Conservation (phyloP, 1,284 basidiomycete genomes). For the Rhodotorula mucilaginosa region DNA sequence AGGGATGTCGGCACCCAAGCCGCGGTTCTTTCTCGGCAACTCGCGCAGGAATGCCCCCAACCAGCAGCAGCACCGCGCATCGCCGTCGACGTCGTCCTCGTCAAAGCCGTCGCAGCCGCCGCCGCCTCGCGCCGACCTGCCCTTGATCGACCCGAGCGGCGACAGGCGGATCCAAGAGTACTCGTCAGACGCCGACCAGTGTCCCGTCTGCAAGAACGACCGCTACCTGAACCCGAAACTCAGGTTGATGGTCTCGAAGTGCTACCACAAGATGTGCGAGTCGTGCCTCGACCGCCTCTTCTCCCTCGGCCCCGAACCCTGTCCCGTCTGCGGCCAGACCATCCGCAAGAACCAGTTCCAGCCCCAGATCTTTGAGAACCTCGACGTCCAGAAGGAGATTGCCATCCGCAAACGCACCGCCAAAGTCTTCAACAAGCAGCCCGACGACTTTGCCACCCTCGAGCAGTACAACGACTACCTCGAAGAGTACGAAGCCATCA, state of each 20-base stretch:
- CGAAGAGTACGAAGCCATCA: slow-evolving; percentile 92
- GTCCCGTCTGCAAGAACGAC: slow-evolving; percentile 96
- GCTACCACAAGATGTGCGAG: slow-evolving; percentile 98
- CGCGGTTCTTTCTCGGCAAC: slow-evolving; percentile 37
- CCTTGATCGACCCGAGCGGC: slow-evolving; percentile 12
- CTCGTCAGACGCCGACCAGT: slow-evolving; percentile 68
- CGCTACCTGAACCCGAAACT: slow-evolving; percentile 92
- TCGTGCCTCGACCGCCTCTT: slow-evolving; percentile 96
- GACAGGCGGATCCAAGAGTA: slow-evolving; percentile 21
- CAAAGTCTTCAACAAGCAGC: slow-evolving; percentile 89
- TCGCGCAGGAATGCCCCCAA: background rate
- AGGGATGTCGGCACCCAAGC: slow-evolving; percentile 15
- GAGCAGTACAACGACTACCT: slow-evolving; percentile 93
- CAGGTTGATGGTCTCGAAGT: slow-evolving; percentile 79
- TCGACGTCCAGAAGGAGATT: slow-evolving; percentile 95
- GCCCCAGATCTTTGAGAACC: slow-evolving; percentile 95
- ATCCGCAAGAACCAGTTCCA: slow-evolving; percentile 90
- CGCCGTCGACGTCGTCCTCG: background rate
- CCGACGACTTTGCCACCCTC: slow-evolving; percentile 81
- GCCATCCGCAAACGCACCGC: slow-evolving; percentile 79
- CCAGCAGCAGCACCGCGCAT: background rate
- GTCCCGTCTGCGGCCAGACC: slow-evolving; percentile 87
- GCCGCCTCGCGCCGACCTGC: slow-evolving; percentile 14
- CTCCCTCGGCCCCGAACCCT: slow-evolving; percentile 91
- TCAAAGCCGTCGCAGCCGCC: background rate